These are phyloP conservation scores for Boletus pseudo-olivaceus DNA, from an alignment of 768 basidiomycete genomes.

Conservation along the genomic window DNA sequence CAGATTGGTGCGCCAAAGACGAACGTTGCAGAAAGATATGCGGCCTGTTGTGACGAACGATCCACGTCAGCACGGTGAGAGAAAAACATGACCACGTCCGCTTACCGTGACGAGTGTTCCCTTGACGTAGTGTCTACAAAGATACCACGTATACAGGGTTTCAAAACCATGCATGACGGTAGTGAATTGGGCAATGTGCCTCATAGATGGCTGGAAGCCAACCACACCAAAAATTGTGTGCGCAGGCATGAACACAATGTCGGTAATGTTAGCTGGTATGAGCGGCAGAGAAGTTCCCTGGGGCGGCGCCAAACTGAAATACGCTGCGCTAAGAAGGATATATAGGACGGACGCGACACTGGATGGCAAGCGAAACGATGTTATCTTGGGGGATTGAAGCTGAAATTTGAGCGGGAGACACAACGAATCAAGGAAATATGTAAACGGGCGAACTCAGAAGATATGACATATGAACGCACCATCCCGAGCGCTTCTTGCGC, in stretches of 20 bases:
- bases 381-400: conserved; percentile 63
- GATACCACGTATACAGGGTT: conserved; percentile 25
- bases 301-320: conserved; percentile 19
- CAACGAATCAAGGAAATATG: neutral
- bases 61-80: neutral
- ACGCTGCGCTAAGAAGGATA: conserved; percentile 13
- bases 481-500: conserved; percentile 79
- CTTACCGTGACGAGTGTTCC: conserved; percentile 20
- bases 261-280: conserved; percentile 11
- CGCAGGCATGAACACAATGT: conserved; percentile 22
- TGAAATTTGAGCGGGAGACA: conserved; percentile 20
- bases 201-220: conserved; percentile 18
- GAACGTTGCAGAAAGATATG: conserved; percentile 52
- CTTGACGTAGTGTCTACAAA: conserved; percentile 30
- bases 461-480: conserved; percentile 39
- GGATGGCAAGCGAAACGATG: conserved; percentile 48
- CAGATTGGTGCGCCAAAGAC: conserved; percentile 55
- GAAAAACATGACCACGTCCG: neutral
- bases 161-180: conserved; percentile 22
- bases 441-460: neutral
- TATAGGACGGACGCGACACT: conserved; percentile 27
- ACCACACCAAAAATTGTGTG: conserved; percentile 7
- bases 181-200: conserved; percentile 2
- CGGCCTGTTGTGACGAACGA: conserved; percentile 33
- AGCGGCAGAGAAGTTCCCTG: conserved; percentile 15